Percentiles rank a stretch among this genome's conserved stretches.
Evolutionary conservation across 2,329 filamentous ascomycete genomes (phyloP).

Genomic region (Scedosporium apiospermum): DNA sequence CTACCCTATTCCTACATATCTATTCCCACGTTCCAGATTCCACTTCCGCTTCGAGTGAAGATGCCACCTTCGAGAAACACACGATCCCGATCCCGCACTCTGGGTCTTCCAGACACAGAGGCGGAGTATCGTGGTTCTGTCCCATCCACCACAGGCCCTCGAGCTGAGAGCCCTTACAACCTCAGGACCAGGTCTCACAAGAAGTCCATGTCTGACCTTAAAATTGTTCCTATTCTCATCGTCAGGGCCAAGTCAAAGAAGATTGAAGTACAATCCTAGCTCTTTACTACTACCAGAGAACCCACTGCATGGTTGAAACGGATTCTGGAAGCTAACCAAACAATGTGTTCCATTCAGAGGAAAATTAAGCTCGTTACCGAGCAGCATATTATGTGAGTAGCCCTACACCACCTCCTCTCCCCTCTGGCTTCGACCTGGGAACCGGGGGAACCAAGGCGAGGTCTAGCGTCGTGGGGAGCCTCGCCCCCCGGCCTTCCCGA

Average conservation of each 20-base stretch:
- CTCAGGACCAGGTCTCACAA: neutral
- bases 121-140: neutral
- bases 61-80: no score
- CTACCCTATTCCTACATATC: no score
- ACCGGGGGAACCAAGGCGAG: conserved; percentile 10
- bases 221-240: neutral
- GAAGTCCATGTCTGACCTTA: neutral
- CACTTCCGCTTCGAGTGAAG: no score
- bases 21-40: no score
- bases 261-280: neutral
- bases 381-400: conserved; percentile 75
- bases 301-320: neutral
- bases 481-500: no score
- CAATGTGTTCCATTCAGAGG: conserved; percentile 49
- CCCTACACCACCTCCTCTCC: conserved; percentile 1
- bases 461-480: conserved; percentile 1
- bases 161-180: neutral
- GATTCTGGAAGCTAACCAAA: conserved; percentile 5
- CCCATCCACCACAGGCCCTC: neutral
- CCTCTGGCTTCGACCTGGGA: conserved; percentile 2
- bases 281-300: neutral
- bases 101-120: neutral
- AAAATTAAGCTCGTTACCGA: conserved; percentile 88
- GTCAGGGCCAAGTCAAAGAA: neutral
- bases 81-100: no score